A percentile compares a stretch with the other conserved stretches of the same genome.
These are phyloP conservation scores for Diaporthe sp. DNA, from an alignment of 2,329 filamentous ascomycete genomes.

Conservation along the genomic window DNA sequence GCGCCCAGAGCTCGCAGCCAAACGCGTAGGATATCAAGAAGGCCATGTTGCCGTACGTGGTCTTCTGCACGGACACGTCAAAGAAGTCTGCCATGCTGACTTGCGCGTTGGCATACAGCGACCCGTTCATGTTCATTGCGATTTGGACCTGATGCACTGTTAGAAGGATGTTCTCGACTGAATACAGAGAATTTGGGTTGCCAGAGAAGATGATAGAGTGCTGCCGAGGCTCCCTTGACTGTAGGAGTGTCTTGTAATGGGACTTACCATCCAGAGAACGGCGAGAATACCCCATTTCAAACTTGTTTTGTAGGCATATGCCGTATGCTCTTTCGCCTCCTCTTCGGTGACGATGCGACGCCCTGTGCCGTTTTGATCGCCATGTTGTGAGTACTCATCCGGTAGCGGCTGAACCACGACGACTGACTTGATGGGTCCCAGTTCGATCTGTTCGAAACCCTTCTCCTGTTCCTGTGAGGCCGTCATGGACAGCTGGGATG, in stretches of 20 bases:
- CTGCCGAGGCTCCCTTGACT: neutral
- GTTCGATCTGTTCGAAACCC: neutral
- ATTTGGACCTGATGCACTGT: slow-evolving; percentile 54
- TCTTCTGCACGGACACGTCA: slow-evolving; percentile 59
- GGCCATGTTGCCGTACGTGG: slow-evolving; percentile 61
- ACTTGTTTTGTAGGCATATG: neutral
- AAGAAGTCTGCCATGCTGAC: slow-evolving; percentile 59
- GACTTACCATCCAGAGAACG: slow-evolving; percentile 17
- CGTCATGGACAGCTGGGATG: neutral
- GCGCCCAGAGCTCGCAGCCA: slow-evolving; percentile 66
- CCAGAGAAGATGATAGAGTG: neutral
- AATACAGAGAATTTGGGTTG: neutral
- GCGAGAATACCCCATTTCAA: slow-evolving; percentile 1
- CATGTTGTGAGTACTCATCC: neutral
- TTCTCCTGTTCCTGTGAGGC: neutral
- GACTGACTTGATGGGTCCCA: neutral
- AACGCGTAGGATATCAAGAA: slow-evolving; percentile 68
- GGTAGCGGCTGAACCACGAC: neutral
- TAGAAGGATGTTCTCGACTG: neutral
- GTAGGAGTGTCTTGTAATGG: neutral
- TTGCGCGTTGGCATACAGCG: slow-evolving; percentile 65
- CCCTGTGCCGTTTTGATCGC: neutral
- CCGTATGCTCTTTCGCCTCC: slow-evolving; percentile 10
- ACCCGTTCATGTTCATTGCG: slow-evolving; percentile 71
- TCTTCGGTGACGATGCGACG: slow-evolving; percentile 16